Base-by-base conservation (phyloP, 2,329 filamentous ascomycete species). In the Trichoderma atrobrunneum region DNA sequence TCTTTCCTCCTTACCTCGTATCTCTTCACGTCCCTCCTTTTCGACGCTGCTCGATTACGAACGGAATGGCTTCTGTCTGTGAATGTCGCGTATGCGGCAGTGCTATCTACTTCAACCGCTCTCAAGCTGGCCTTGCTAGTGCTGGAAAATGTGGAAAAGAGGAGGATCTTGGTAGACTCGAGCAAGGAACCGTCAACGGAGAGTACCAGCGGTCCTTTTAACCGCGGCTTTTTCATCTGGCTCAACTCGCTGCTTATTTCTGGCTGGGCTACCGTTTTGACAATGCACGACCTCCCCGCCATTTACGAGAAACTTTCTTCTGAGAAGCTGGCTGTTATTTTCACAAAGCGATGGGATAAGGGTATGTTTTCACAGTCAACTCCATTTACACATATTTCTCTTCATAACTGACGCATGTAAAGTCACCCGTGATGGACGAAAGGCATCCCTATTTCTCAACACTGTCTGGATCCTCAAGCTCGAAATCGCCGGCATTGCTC, bases 181-280 rank as follows among this genome's bases (percentile, higher is more conserved):
- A 85, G 82, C 61, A 77, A 79, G 1, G 73, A 76, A 2, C 82
- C 81, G 56, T 85, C 87, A 1, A 83, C 81, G 0, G 88, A 90
- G 75, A 84, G 84, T 3, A 88, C 84, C 2, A 85, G 84, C 24
- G 80, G 80, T 0, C 79, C 78, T 0, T 74, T 81, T 2, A 78
- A 72, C 32, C 77, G 78, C 0, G 78, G 79, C 0, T 77, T 81
- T 69, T 81, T 81, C 34, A 72, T 80, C 26, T 81, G 80, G 80
- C 72, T 81, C 16, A 80, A 81, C 43, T 81, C 82, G 3, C 76
- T 90, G 7, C 84, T 90, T 56, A 81, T 81, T 30, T 78, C 79
- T 18, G 87, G 87, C 0, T 88, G 83, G 78, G 81, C 78, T 5
- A 84, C 81, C 7, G 73, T 75, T 7, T 57, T 81, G 14, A 78